A percentile compares a stretch with the other conserved stretches of the same genome.
Conservation (phyloP, 1,284 basidiomycete genomes). For the Porodaedalea pini region DNA sequence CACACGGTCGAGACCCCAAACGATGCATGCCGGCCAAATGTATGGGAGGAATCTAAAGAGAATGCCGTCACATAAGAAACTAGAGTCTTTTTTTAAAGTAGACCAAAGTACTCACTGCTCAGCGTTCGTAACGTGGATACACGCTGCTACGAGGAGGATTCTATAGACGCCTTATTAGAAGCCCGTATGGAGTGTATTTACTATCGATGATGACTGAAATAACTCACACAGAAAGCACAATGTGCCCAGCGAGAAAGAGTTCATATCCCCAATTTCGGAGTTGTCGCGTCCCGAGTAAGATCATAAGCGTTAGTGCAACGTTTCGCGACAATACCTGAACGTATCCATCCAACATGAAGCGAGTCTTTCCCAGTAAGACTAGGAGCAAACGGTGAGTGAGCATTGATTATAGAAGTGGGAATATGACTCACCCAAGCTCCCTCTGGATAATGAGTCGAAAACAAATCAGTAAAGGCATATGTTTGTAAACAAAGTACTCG, state of each 20-base stretch:
- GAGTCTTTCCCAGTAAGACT: slow-evolving; percentile 8
- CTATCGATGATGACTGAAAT: background rate
- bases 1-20: slow-evolving; percentile 46
- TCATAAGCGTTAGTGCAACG: slow-evolving; percentile 37
- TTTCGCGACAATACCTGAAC: slow-evolving; percentile 35
- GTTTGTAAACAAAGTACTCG: slow-evolving; percentile 21
- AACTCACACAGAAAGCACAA: slow-evolving; percentile 36
- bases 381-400: background rate
- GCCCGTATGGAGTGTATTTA: background rate
- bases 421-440: slow-evolving; percentile 13
- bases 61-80: background rate
- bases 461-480: slow-evolving; percentile 23
- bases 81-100: no score
- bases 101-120: background rate
- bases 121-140: slow-evolving; percentile 8
- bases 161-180: slow-evolving; percentile 21
- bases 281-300: slow-evolving; percentile 36
- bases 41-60: slow-evolving; percentile 30
- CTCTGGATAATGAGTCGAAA: slow-evolving; percentile 7
- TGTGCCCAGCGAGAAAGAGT: slow-evolving; percentile 45
- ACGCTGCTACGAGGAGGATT: slow-evolving; percentile 24
- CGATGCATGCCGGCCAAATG: slow-evolving; percentile 39
- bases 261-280: slow-evolving; percentile 42
- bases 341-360: slow-evolving; percentile 27
- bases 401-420: background rate